Base-by-base conservation (phyloP, 2,329 filamentous ascomycete species). In the Pseudonectria foliicola region DNA sequence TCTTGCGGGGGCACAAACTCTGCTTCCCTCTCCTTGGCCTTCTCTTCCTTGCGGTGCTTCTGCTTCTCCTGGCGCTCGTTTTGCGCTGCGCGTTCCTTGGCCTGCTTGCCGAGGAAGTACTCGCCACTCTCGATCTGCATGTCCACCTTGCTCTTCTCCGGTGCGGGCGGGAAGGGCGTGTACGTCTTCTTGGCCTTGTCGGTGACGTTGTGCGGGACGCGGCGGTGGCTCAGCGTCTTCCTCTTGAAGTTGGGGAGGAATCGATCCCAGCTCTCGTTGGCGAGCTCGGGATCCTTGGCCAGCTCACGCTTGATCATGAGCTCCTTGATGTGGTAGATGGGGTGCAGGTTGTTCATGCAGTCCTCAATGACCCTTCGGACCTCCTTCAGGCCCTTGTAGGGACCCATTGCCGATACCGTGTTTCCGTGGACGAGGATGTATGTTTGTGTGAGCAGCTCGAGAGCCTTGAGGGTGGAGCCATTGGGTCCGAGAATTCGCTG, bases 111-210 rank as follows among this genome's bases (percentile, higher is more conserved):
- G 56, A 98, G 64, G 63, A 96, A 96, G 67, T 94, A 98, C 67
- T 96, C 90, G 65, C 92, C 90, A 52, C 79, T 89, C 71, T 98
- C 92, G 68, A 98, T 95, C 73, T 98, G 90, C 63, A 88, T 66
- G 64, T 98, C 92, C 52, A 98, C 77, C 77, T 96, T 98, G 77
- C 89, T 95, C 85, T 95, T 95, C 73, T 98, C 90, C 47, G 89
- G 88, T 28, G 88, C 77, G 6, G 92, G 92, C 31, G 92, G 92
- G 80, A 98, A 98, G 8, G 92, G 90, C 46, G 93, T 98, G 71
- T 95, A 98, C 10, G 72, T 64, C 75, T 95, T 96, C 75, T 90
- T 94, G 57, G 70, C 64, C 75, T 98, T 98, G 70, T 98, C 89
- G 35, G 77, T 87, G 57, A 98, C 80, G 55, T 85, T 87, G 70